phyloP scores from a whole-genome alignment of 306 rosid genomes.

The Echinosophora koreensis region DNA sequence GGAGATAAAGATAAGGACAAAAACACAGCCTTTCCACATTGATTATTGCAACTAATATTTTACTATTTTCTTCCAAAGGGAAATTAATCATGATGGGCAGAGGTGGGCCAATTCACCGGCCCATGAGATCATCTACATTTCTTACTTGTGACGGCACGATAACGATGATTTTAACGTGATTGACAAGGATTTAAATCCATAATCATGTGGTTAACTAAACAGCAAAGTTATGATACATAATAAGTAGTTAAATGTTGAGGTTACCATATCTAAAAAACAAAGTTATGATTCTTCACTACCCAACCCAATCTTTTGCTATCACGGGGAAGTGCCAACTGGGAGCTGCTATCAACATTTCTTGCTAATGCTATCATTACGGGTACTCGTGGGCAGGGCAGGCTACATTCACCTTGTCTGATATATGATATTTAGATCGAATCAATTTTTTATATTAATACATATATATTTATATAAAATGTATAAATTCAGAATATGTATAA shows the following conservation, averaged over 20 bases:
- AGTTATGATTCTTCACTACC: not conserved
- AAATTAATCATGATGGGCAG: slow-evolving; percentile 34
- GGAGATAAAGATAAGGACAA: slow-evolving; percentile 33
- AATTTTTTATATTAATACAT: too few relatives aligned
- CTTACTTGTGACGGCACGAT: slow-evolving; percentile 67
- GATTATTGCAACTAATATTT: slow-evolving; percentile 37
- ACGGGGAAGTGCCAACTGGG: too few relatives aligned
- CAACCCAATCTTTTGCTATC: slow-evolving; percentile 31
- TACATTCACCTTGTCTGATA: too few relatives aligned
- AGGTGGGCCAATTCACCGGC: slow-evolving; percentile 62
- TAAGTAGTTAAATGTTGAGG: not conserved
- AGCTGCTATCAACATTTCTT: too few relatives aligned
- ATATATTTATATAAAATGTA: too few relatives aligned
- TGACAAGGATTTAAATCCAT: slow-evolving; percentile 17
- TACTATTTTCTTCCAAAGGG: slow-evolving; percentile 3
- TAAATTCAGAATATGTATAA: too few relatives aligned
- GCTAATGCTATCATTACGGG: too few relatives aligned
- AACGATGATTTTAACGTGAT: slow-evolving; percentile 44
- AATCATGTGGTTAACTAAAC: slow-evolving; percentile 45
- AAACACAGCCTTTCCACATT: slow-evolving; percentile 43
- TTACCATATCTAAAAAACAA: slow-evolving; percentile 41
- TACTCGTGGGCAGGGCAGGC: too few relatives aligned
- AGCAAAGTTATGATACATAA: slow-evolving; percentile 21
- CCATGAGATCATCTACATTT: slow-evolving; percentile 54
- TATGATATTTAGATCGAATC: too few relatives aligned